Conservation (phyloP, 805 yeast genomes). For the Nematodospora valgi region DNA sequence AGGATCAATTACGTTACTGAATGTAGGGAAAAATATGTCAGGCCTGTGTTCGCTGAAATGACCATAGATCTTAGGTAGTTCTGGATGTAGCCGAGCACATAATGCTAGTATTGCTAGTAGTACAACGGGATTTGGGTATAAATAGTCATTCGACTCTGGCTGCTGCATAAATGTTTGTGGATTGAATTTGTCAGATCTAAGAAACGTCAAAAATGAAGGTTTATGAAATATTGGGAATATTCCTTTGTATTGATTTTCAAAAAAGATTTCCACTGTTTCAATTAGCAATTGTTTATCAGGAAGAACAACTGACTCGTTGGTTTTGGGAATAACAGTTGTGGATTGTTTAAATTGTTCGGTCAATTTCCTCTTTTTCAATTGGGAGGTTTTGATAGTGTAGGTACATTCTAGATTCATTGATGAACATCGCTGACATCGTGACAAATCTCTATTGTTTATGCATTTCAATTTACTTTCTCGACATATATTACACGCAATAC, state of each 20-base stretch:
- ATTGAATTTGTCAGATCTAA: constrained; percentile 16
- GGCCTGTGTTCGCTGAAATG: constrained; percentile 27
- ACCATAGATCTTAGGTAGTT: constrained; percentile 28
- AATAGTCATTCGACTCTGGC: constrained; percentile 12
- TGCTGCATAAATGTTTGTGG: constrained; percentile 17
- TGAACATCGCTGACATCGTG: constrained; percentile 17
- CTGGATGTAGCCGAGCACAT: constrained; percentile 32
- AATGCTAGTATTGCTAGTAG: constrained; percentile 33
- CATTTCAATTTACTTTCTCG: constrained; percentile 9
- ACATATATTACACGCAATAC: constrained; percentile 10
- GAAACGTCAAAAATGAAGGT: constrained; percentile 18
- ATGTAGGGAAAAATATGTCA: constrained; percentile 21
- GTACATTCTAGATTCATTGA: constrained; percentile 15
- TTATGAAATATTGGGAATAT: constrained; percentile 24
- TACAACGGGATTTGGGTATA: constrained; percentile 26
- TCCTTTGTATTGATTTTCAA: constrained; percentile 24
- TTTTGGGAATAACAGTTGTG: not conserved
- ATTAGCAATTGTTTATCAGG: constrained; percentile 16
- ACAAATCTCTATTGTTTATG: constrained; percentile 7
- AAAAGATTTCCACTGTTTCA: constrained; percentile 20
- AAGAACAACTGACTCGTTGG: constrained; percentile 10
- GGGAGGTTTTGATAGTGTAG: constrained; percentile 19
- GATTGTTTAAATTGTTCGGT: constrained; percentile 7
- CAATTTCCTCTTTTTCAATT: constrained; percentile 14
- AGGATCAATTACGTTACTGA: not conserved